phyloP scores from a whole-genome alignment of 108 stramenopile genomes.

The Cyclotella atomus region DNA sequence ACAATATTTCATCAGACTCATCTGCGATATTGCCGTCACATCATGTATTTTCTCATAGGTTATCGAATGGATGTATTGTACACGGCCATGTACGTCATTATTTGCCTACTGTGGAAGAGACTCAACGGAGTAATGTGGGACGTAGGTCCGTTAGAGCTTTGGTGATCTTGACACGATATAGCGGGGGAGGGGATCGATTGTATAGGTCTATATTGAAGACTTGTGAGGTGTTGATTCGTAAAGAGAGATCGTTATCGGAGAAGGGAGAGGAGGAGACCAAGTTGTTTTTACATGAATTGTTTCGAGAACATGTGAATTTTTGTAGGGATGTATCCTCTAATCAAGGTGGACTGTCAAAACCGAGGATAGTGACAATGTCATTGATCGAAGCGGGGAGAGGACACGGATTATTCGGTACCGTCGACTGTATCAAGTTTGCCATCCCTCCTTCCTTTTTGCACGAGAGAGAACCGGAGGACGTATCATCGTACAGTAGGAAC shows the following conservation, averaged over 20 bases:
- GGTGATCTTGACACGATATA: constrained; percentile 45
- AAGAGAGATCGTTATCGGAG: too few species aligned
- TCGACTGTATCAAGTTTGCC: constrained; percentile 27
- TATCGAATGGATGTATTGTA: constrained; percentile 27
- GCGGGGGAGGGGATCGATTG: constrained; percentile 45
- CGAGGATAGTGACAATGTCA: constrained; percentile 21
- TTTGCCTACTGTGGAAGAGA: constrained; percentile 23
- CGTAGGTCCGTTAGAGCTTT: constrained; percentile 41
- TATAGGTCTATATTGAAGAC: constrained; percentile 44
- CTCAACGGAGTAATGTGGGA: constrained; percentile 44
- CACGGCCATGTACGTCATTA: constrained; percentile 54
- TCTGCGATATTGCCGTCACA: constrained; percentile 27
- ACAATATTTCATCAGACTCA: background rate
- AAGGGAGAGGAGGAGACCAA: background rate
- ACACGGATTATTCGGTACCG: constrained; percentile 24
- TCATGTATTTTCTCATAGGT: constrained; percentile 41
- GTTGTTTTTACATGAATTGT: constrained; percentile 33
- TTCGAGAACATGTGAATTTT: constrained; percentile 30
- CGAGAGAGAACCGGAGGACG: constrained; percentile 9
- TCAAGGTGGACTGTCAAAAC: constrained; percentile 17
- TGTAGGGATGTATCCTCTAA: constrained; percentile 21
- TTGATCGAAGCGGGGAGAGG: constrained; percentile 28
- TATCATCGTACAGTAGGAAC: constrained; percentile 23
- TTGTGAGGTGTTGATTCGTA: constrained; percentile 29
- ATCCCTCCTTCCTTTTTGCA: constrained; percentile 34